Evolutionary conservation across 768 basidiomycete genomes (phyloP).

Genomic region (Boletus fagicola): DNA sequence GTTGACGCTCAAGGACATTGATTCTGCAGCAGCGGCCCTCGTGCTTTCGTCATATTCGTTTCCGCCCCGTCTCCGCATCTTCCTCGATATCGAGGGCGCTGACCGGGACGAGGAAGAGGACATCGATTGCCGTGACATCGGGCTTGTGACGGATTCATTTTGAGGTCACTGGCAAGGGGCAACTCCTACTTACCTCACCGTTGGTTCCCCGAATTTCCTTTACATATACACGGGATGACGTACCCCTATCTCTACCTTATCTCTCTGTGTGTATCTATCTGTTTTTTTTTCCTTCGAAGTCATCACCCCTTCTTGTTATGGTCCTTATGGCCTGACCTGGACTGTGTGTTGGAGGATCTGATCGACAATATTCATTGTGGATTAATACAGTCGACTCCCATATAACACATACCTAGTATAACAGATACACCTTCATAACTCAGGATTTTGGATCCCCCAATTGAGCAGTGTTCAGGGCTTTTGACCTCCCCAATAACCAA

Average conservation of each 20-base stretch:
- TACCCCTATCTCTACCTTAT: not conserved
- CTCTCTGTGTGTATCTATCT: not conserved
- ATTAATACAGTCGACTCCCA: not conserved
- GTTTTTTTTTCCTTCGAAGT: not conserved
- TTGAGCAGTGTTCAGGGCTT: too few relatives aligned
- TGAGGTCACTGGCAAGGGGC: not conserved
- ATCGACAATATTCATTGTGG: not conserved
- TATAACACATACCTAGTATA: too few relatives aligned
- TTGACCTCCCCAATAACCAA: too few relatives aligned
- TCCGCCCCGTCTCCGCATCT: conserved; percentile 11
- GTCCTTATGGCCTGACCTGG: not conserved
- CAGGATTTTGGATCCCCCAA: too few relatives aligned
- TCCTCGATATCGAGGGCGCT: conserved; percentile 16
- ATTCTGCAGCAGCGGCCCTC: not conserved
- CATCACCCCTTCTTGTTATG: not conserved
- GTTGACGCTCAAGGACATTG: conserved; percentile 15
- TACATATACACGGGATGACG: not conserved
- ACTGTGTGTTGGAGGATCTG: not conserved
- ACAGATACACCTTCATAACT: too few relatives aligned
- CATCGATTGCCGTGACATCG: not conserved
- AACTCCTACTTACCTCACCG: not conserved
- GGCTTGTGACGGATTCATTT: not conserved
- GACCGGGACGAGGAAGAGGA: not conserved
- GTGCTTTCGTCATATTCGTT: conserved; percentile 7
- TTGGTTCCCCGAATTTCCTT: not conserved